Percentiles rank a stretch among this genome's conserved stretches.
These are phyloP conservation scores for Apophysomyces sp. DNA, from an alignment of 371 early-diverging fungal species.

Conservation along the genomic window DNA sequence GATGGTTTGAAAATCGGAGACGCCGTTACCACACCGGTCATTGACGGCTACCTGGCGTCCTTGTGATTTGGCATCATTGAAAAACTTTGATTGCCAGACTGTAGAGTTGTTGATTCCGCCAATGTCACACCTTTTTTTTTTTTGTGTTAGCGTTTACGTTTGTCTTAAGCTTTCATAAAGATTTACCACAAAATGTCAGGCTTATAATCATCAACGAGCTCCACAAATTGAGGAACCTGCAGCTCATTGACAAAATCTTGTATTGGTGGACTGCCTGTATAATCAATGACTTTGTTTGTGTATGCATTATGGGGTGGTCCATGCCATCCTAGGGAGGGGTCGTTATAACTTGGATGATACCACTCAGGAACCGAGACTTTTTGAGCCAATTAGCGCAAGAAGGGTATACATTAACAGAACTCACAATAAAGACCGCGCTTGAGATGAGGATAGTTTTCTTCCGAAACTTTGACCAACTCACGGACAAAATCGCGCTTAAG, in stretches of 20 bases:
- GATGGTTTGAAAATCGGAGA: conserved; percentile 35
- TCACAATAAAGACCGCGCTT: conserved; percentile 40
- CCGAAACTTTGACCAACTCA: conserved; percentile 21
- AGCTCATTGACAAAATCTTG: conserved; percentile 34
- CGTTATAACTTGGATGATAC: conserved; percentile 35
- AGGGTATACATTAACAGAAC: background rate
- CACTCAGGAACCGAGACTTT: conserved; percentile 44
- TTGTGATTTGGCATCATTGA: conserved; percentile 12
- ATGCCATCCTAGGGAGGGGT: conserved; percentile 27
- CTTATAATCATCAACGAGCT: conserved; percentile 23
- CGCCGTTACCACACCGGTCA: conserved; percentile 34
- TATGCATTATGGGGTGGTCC: conserved; percentile 32
- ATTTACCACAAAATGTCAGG: conserved; percentile 40
- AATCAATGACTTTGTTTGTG: conserved; percentile 11
- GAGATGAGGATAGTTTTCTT: conserved; percentile 26
- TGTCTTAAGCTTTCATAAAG: background rate
- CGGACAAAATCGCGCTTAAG: conserved; percentile 30
- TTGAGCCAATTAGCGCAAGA: background rate
- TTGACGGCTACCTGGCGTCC: conserved; percentile 23
- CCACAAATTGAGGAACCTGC: conserved; percentile 35
- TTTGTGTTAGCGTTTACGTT: too few species aligned
- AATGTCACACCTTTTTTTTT: conserved; percentile 29
- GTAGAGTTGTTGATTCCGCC: conserved; percentile 40
- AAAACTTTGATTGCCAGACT: conserved; percentile 29
- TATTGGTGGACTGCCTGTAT: conserved; percentile 24